Evolutionary conservation across 2,329 filamentous ascomycete species (phyloP).

Genomic region (Ophidiomyces ophidiicola): DNA sequence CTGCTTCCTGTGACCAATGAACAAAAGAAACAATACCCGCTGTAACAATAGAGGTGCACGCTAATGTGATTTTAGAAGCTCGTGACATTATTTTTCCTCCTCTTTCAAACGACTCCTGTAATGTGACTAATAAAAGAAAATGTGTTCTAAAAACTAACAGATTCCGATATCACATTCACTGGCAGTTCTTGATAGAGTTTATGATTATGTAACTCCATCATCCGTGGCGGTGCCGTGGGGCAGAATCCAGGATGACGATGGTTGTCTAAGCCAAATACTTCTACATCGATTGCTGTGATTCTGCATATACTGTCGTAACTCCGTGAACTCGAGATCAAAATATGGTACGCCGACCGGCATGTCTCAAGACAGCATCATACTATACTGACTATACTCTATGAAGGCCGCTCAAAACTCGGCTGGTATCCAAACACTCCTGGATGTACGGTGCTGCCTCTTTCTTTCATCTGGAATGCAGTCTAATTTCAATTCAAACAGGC

Average conservation of each 20-base stretch:
- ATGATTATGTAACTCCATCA: no score
- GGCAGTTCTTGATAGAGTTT: no score
- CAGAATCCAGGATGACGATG: constrained; percentile 1
- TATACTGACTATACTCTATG: constrained; percentile 5
- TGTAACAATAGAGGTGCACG: constrained; percentile 63
- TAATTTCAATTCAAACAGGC: constrained; percentile 45
- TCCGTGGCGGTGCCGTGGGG: constrained; percentile 4
- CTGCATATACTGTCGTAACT: no score
- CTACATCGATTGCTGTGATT: no score
- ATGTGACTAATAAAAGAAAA: no score
- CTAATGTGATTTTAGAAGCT: constrained; percentile 74
- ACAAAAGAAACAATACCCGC: constrained; percentile 69
- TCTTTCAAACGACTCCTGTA: neutral
- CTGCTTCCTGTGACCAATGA: constrained; percentile 74
- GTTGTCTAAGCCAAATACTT: neutral
- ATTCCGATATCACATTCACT: no score
- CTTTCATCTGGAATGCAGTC: neutral
- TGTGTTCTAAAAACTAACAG: no score
- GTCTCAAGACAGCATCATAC: neutral
- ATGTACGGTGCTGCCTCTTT: constrained; percentile 50
- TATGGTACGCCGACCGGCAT: constrained; percentile 1
- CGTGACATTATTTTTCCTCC: constrained; percentile 61
- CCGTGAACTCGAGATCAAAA: neutral
- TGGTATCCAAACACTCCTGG: constrained; percentile 96
- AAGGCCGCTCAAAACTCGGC: constrained; percentile 88